These are phyloP conservation scores for Sphenostylis stenocarpa DNA, from an alignment of 306 rosid genomes.

Conservation along the genomic window DNA sequence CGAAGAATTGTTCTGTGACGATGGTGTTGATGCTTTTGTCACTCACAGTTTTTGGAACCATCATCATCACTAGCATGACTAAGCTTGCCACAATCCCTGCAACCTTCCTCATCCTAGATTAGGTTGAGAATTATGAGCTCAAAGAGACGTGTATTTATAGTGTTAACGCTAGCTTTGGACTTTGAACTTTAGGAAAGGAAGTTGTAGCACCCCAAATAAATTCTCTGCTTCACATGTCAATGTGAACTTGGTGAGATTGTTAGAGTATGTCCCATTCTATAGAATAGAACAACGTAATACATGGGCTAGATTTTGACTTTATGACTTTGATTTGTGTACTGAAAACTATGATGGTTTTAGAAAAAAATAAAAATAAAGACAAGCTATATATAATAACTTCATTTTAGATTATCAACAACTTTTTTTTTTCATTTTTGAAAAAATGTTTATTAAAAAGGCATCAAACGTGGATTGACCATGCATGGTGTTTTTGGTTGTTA, in stretches of 20 bases:
- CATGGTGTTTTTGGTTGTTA: too few species aligned
- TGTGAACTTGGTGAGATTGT: background rate
- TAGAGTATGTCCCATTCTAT: background rate
- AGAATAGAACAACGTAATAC: background rate
- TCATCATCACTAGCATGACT: background rate
- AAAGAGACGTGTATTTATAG: background rate
- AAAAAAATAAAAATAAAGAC: too few species aligned
- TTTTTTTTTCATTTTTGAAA: too few species aligned
- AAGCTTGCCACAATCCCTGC: background rate
- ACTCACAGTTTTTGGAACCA: background rate
- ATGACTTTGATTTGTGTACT: background rate
- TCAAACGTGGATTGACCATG: too few species aligned
- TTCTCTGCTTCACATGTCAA: background rate
- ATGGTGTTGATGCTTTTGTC: background rate
- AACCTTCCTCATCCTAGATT: background rate
- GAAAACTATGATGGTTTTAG: too few species aligned
- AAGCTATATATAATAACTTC: too few species aligned
- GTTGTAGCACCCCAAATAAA: background rate
- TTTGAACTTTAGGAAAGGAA: too few species aligned
- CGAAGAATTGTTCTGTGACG: slow-evolving; percentile 52
- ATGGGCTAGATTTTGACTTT: background rate
- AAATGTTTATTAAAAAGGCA: too few species aligned
- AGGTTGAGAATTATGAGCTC: background rate
- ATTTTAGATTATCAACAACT: too few species aligned
- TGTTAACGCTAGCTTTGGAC: background rate